Base-by-base conservation (phyloP, 176 grass and related monocot species). In the Poa pratensis region DNA sequence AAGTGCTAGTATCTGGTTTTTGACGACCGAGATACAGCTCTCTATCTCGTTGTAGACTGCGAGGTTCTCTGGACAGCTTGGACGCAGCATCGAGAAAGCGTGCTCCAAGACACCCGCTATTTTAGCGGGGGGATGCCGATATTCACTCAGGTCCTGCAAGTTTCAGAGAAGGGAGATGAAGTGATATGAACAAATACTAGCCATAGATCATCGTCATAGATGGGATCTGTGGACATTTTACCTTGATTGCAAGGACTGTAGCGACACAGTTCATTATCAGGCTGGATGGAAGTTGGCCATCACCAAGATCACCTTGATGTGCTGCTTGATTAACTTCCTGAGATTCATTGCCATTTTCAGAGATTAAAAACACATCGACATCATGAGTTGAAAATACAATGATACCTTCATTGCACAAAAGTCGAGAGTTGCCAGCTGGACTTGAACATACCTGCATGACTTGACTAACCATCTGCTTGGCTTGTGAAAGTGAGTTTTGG, bases 1-100 rank as follows among this genome's bases (percentile, higher is more conserved):
- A 18, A 89, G 86, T 19, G 94, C 88, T 60, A 96, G 79, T 86
- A 99, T 92, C 88, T 91, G 94, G 62, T 75, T 94, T 42, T 80
- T 89, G 50, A 96, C 73, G 53, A 86, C 55, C 6, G 59, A 50
- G 51, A 99, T 82, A 60, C 9, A 91, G 14, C 13, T 85, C 79
- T 92, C 86, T 27, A 96, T 92, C 7, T 96, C 84, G 48, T 52
- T 61, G 81, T 96, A 96, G 54, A 91, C 20, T 3, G 62, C 16
- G 18, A 87, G 35, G 66, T 94, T 94, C 72, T 83, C 48, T 37
- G 84, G 78, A 80, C 82, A 83, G 52, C 67, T 83, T 55, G 92
- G 92, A 18, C 59, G 89, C 37, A 94, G 75, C 81, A 81, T 94
- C 26, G 61, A 20, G 17, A 59, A 64, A 76, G 69, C 87, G 35